A percentile compares a stretch with the other conserved stretches of the same genome.
Conservation (phyloP, 441 rosid species). For the Bocquillonia castaneifolia region DNA sequence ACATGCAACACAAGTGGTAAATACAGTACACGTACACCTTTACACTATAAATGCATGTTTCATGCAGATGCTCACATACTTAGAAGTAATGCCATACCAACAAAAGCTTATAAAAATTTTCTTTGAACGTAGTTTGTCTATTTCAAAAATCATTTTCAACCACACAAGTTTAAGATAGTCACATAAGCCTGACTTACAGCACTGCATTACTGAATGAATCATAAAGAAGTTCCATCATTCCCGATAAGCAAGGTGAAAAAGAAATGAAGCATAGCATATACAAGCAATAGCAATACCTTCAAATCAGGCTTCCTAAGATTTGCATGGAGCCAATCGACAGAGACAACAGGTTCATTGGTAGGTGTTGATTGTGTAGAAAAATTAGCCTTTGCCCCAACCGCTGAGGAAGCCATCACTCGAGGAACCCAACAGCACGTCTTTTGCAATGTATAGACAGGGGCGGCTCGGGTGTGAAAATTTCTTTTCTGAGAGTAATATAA, state of each 20-base stretch:
- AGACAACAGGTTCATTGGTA: conserved; percentile 63
- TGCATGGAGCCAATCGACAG: conserved; percentile 88
- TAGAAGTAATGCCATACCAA: background rate
- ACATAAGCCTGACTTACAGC: background rate
- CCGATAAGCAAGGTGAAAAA: background rate
- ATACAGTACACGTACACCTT: background rate
- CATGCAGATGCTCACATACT: background rate
- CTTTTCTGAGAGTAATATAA: conserved; percentile 42
- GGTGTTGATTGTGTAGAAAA: conserved; percentile 46
- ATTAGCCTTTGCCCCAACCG: conserved; percentile 29
- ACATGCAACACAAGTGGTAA: background rate
- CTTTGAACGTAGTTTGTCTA: background rate
- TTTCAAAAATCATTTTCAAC: background rate
- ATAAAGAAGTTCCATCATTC: background rate
- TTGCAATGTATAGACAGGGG: conserved; percentile 20
- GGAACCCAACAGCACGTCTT: conserved; percentile 30
- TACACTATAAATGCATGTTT: background rate
- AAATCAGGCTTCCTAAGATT: conserved; percentile 61
- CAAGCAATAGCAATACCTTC: conserved; percentile 46
- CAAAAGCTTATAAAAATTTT: background rate
- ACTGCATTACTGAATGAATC: background rate
- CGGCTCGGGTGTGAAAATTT: conserved; percentile 28
- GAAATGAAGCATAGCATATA: background rate
- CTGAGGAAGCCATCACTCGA: conserved; percentile 51
- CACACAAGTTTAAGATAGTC: background rate